Evolutionary conservation across 306 rosid genomes (phyloP).

Genomic region (Delonix regia): DNA sequence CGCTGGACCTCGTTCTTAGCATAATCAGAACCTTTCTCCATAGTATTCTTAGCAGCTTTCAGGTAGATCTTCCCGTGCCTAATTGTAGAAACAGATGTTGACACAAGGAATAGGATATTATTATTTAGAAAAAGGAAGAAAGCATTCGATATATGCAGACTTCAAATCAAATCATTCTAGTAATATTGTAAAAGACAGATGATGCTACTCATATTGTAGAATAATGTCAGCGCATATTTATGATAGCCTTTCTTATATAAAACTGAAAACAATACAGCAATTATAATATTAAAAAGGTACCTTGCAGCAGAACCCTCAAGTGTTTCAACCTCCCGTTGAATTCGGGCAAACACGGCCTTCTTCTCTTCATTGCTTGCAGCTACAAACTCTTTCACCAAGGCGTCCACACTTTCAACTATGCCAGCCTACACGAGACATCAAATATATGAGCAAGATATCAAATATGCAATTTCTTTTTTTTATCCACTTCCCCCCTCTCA

Average conservation of each 20-base stretch:
- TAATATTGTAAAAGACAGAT: not conserved
- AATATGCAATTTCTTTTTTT: slow-evolving; percentile 2
- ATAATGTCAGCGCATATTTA: slow-evolving; percentile 1
- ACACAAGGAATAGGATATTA: slow-evolving; percentile 10
- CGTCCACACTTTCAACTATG: slow-evolving; percentile 58
- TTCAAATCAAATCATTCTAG: not conserved
- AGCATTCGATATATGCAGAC: not conserved
- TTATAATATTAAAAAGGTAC: slow-evolving; percentile 37
- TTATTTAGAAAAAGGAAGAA: not conserved
- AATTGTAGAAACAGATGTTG: slow-evolving; percentile 5
- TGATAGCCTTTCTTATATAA: too few relatives aligned
- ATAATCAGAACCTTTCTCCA: slow-evolving; percentile 83
- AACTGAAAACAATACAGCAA: not conserved
- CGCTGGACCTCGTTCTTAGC: slow-evolving; percentile 87
- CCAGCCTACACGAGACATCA: slow-evolving; percentile 73
- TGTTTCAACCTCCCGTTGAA: slow-evolving; percentile 79
- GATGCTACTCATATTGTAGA: not conserved
- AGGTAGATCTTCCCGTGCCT: slow-evolving; percentile 86
- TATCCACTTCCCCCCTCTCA: not conserved
- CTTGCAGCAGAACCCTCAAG: slow-evolving; percentile 82
- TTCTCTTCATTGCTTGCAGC: slow-evolving; percentile 74
- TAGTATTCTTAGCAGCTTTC: slow-evolving; percentile 74
- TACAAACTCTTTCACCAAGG: slow-evolving; percentile 78
- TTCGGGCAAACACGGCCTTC: slow-evolving; percentile 53
- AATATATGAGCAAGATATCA: slow-evolving; percentile 21